Evolutionary conservation across 352 stramenopile genomes (phyloP).

Genomic region (Pythium pyrilobum): DNA sequence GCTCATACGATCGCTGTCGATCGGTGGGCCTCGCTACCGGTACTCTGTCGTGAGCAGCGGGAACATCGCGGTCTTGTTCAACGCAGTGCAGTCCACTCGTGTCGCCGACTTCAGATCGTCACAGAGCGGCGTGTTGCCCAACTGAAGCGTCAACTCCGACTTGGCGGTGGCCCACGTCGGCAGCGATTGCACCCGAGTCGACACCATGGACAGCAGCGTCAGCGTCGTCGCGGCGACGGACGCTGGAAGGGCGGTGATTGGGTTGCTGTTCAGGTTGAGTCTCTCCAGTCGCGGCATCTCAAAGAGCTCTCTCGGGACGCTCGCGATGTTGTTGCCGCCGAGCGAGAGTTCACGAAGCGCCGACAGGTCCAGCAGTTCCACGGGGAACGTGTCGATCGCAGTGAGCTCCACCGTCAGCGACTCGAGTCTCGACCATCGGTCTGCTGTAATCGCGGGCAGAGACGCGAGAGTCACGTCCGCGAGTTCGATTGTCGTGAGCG

Average conservation of each 20-base stretch:
- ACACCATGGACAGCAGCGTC: background rate
- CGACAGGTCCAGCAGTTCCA: background rate
- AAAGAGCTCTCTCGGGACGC: background rate
- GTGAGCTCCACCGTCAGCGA: constrained; percentile 5
- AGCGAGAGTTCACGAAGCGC: constrained; percentile 6
- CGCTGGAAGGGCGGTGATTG: background rate
- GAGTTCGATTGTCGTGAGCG: background rate
- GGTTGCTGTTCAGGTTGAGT: constrained; percentile 7
- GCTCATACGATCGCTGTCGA: no score
- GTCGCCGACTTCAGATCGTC: background rate
- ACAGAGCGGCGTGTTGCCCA: constrained; percentile 13
- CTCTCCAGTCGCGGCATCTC: background rate
- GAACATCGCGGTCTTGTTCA: background rate
- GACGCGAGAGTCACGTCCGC: constrained; percentile 2
- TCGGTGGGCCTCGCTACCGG: no score
- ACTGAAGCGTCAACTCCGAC: background rate
- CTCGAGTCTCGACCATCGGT: constrained; percentile 2
- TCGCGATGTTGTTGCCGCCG: constrained; percentile 5
- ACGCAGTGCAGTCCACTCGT: constrained; percentile 1
- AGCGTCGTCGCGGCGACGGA: background rate
- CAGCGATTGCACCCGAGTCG: constrained; percentile 1
- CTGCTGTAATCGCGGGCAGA: constrained; percentile 3
- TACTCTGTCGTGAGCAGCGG: background rate
- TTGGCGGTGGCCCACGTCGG: background rate
- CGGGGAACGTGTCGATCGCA: background rate